Percentiles rank a stretch among this genome's conserved stretches.
phyloP scores from a whole-genome alignment of 2,329 filamentous ascomycete species.

The Aureobasidium sp. region DNA sequence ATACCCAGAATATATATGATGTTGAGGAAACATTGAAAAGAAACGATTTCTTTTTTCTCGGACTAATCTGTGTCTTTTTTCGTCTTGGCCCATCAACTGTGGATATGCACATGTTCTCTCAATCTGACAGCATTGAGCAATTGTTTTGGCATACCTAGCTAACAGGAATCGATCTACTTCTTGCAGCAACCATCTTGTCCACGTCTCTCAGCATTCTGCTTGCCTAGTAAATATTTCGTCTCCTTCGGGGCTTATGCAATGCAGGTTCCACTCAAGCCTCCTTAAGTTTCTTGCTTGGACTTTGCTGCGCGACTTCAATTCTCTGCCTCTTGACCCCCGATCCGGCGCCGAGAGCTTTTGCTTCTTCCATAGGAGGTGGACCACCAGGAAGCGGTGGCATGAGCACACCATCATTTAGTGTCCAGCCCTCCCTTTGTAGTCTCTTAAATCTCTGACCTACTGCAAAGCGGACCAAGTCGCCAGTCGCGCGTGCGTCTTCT shows the following conservation, averaged over 20 bases:
- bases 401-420: constrained; percentile 43
- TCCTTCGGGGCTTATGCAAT: neutral
- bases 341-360: constrained; percentile 2
- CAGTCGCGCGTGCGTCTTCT: constrained; percentile 84
- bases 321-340: constrained; percentile 14
- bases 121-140: too few relatives aligned
- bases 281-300: neutral
- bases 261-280: neutral
- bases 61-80: too few relatives aligned
- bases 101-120: too few relatives aligned
- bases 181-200: too few relatives aligned
- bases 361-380: neutral
- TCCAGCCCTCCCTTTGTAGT: constrained; percentile 63
- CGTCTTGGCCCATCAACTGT: too few relatives aligned
- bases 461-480: constrained; percentile 71
- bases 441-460: constrained; percentile 63
- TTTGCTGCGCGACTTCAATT: constrained; percentile 9
- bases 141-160: too few relatives aligned
- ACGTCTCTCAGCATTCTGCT: neutral
- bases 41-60: neutral
- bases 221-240: neutral
- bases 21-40: neutral
- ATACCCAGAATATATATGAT: neutral
- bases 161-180: too few relatives aligned
- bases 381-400: constrained; percentile 18